phyloP scores from a whole-genome alignment of 768 basidiomycete genomes.

The Leccinellum rugosiceps region DNA sequence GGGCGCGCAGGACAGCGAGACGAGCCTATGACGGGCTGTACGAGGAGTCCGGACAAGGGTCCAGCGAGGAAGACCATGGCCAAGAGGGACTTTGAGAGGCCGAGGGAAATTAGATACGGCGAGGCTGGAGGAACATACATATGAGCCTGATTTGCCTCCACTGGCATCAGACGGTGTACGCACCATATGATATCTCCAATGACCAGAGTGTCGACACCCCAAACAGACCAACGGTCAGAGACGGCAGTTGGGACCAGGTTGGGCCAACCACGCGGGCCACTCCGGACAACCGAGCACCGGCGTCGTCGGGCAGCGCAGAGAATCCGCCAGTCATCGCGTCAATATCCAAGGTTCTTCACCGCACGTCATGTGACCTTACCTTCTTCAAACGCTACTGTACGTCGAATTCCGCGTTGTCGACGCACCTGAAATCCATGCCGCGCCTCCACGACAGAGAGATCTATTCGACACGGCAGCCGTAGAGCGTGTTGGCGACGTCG shows the following conservation, averaged over 20 bases:
- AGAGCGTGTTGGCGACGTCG: constrained; percentile 87
- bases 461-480: constrained; percentile 55
- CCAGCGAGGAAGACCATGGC: constrained; percentile 92
- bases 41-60: constrained; percentile 83
- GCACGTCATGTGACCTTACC: not conserved
- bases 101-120: constrained; percentile 87
- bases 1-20: not conserved
- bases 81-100: constrained; percentile 82
- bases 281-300: constrained; percentile 40
- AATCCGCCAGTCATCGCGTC: constrained; percentile 41
- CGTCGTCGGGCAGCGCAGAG: constrained; percentile 41
- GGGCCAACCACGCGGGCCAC: constrained; percentile 55
- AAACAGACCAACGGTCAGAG: constrained; percentile 72
- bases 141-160: not conserved
- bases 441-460: constrained; percentile 24
- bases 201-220: constrained; percentile 92
- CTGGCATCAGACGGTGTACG: not conserved
- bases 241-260: constrained; percentile 59
- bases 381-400: not conserved
- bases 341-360: not conserved
- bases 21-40: constrained; percentile 84
- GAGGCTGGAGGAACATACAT: constrained; percentile 45
- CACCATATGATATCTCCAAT: constrained; percentile 90
- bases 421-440: constrained; percentile 17
- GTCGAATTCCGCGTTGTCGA: not conserved